A percentile compares a stretch with the other conserved stretches of the same genome.
These are phyloP conservation scores for Fagopyrum homotropicum DNA, from an alignment of 148 eudicot species.

Conservation along the genomic window DNA sequence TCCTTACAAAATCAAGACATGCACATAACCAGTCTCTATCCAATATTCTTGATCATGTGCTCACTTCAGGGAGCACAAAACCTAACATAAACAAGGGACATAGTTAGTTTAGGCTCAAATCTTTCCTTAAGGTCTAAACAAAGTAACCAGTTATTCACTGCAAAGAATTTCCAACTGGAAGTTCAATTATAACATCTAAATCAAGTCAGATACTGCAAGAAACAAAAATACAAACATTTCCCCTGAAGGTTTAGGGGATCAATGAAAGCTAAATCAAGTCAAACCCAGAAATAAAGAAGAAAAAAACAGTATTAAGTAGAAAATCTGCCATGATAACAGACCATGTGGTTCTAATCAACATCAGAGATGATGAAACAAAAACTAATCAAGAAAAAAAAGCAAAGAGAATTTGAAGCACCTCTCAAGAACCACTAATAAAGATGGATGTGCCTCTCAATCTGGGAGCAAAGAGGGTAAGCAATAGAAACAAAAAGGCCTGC, in stretches of 20 bases:
- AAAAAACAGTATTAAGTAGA: constrained; percentile 18
- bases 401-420: constrained; percentile 24
- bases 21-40: constrained; percentile 12
- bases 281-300: constrained; percentile 28
- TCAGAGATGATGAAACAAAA: constrained; percentile 2
- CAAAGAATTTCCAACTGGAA: neutral
- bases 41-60: constrained; percentile 19
- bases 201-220: neutral
- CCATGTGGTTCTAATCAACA: constrained; percentile 10
- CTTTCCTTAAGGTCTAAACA: neutral
- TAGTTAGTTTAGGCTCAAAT: neutral
- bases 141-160: neutral
- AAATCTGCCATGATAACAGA: constrained; percentile 16
- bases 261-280: constrained; percentile 14
- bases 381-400: constrained; percentile 5
- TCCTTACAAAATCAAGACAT: neutral
- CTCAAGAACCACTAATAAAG: constrained; percentile 17
- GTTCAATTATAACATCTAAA: neutral
- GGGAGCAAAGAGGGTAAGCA: constrained; percentile 32
- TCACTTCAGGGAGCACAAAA: constrained; percentile 21
- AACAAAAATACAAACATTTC: neutral
- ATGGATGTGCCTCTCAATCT: constrained; percentile 28
- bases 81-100: constrained; percentile 22
- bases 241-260: neutral
- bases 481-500: constrained; percentile 22